Base-by-base conservation (phyloP, 2,329 filamentous ascomycete species). In the Botrytis deweyae region DNA sequence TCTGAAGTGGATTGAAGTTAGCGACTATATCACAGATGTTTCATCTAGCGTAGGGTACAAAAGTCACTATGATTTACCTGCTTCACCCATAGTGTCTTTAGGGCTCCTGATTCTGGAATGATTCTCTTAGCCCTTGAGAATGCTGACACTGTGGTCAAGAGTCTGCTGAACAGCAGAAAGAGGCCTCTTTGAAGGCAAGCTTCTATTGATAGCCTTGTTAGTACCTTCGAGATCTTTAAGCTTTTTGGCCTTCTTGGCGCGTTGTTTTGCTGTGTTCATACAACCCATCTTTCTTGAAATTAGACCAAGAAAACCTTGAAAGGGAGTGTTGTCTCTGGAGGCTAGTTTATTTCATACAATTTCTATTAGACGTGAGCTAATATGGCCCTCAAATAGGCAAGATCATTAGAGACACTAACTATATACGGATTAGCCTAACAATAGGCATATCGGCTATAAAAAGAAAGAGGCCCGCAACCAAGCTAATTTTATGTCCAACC, bases 11-110 rank as follows among this genome's bases (percentile, higher is more conserved):
- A 3, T 4, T 36, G 16, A 2, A 8, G 4, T 59, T 22, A 20
- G 29, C 7, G 18, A 20, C 29, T 33, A 4, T 6, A 59, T 18
- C 29, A 59, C 9, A 33, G 14, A 18, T 33, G 8, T 0, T 4
- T 20, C 1, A 36, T 0, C 10, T 59, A 33, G 55, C 1, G 5
- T 33, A 9, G 4, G 29, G 1, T 20, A 22, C 1, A 59, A 0
- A 9, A 20, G 18, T 59, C 16, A 20, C 55, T 59, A 20, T 36
- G 16, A 33, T 3, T 29, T 58, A 58, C n/a, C 14, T 29, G 12
- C 29, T 58, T 58, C 10, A 1, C 16, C 14, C 12, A 29, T 58
- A 29, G 8, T 29, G n/a, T 29, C 7, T 18, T 58, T 29, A 14
- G 6, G 12, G 3, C 29, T 4, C 16, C 10, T 7, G 52, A 58